Conservation (phyloP, 176 grass and related monocot genomes). For the Juncus inflexus region DNA sequence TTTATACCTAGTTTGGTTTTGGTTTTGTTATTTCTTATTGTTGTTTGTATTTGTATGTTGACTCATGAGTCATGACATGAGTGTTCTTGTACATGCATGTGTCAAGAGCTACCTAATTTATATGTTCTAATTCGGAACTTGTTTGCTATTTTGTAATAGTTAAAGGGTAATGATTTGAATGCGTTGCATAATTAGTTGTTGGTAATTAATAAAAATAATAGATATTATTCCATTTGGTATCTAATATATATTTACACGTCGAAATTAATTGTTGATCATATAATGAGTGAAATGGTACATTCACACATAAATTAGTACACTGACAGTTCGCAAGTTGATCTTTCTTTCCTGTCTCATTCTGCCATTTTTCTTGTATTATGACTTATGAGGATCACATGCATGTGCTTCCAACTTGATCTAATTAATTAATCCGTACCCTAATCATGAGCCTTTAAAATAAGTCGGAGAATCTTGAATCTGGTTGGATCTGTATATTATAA, state of each 20-base stretch:
- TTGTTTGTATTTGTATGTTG: conserved; percentile 17
- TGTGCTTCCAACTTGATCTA: too few species aligned
- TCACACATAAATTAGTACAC: too few species aligned
- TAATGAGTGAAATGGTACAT: too few species aligned
- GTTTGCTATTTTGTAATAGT: not conserved
- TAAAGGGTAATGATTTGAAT: not conserved
- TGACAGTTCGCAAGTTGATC: not conserved
- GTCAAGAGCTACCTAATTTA: conserved; percentile 5
- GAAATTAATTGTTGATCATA: too few species aligned
- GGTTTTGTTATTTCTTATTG: not conserved
- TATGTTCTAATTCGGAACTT: too few species aligned
- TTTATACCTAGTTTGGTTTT: not conserved
- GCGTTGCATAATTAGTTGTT: not conserved
- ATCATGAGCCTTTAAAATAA: too few species aligned
- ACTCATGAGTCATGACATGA: not conserved
- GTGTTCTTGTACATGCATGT: conserved; percentile 19
- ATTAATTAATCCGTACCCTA: too few species aligned
- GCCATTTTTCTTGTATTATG: not conserved
- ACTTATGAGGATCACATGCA: too few species aligned
- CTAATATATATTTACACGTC: not conserved
- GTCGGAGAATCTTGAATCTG: too few species aligned
- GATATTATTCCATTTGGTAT: not conserved
- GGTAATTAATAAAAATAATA: not conserved
- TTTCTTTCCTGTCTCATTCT: not conserved
- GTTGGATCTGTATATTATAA: too few species aligned